phyloP scores from a whole-genome alignment of 768 basidiomycete species.

The Tricholoma sp. region DNA sequence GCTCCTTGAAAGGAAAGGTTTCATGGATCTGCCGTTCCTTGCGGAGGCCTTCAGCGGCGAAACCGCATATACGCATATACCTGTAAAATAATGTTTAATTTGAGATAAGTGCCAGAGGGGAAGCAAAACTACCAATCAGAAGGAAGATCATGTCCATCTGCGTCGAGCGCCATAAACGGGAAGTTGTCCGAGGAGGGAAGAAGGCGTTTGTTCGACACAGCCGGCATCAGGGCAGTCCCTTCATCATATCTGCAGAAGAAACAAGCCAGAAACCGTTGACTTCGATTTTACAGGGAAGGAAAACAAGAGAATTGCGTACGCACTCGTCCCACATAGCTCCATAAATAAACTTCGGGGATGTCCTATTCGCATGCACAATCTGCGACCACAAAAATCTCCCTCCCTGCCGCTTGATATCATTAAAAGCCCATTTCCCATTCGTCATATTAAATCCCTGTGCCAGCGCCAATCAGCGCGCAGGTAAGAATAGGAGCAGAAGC shows the following conservation, averaged over 20 bases:
- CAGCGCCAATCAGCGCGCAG: slow-evolving; percentile 7
- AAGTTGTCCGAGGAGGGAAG: slow-evolving; percentile 58
- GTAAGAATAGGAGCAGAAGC: neutral
- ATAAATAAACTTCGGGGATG: slow-evolving; percentile 63
- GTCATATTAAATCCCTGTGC: slow-evolving; percentile 66
- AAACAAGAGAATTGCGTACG: slow-evolving; percentile 12
- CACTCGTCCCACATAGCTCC: slow-evolving; percentile 90
- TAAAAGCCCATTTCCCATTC: slow-evolving; percentile 65
- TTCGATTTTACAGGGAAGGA: neutral
- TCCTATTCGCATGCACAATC: slow-evolving; percentile 59
- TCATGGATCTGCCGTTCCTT: slow-evolving; percentile 59
- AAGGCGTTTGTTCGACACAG: slow-evolving; percentile 49
- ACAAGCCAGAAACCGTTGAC: neutral
- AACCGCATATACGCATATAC: slow-evolving; percentile 77
- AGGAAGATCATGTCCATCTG: slow-evolving; percentile 72
- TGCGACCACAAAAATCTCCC: slow-evolving; percentile 80
- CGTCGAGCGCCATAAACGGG: slow-evolving; percentile 68
- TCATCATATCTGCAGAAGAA: slow-evolving; percentile 63
- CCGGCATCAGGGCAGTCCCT: slow-evolving; percentile 79
- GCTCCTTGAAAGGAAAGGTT: slow-evolving; percentile 62
- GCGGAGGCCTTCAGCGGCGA: slow-evolving; percentile 63
- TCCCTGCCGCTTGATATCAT: slow-evolving; percentile 65
- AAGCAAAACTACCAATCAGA: slow-evolving; percentile 62
- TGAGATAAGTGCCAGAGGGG: neutral
- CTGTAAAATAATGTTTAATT: slow-evolving; percentile 23